Evolutionary conservation across 306 rosid species (phyloP), one percentile per base, ranked within the genome.

Genomic region (cucumber (Cucumis sativus)): DNA sequence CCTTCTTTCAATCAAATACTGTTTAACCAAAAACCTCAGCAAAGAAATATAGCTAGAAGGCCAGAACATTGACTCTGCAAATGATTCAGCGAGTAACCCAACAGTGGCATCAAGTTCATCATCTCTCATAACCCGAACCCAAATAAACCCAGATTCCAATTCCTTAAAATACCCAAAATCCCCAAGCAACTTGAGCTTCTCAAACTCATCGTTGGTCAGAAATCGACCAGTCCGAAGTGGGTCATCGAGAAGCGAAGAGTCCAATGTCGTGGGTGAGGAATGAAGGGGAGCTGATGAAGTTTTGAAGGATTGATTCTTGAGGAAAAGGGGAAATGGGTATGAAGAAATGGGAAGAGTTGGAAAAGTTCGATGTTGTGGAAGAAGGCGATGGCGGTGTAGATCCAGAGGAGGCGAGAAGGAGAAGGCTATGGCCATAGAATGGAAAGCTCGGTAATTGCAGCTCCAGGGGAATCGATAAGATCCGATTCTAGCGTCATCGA

Each of bases 101-200:
- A 89, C 92, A n/a, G 84, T 84, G 40, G 49, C 2, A 65, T 91
- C 92, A 75, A 87, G 77, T 66, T 90, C 96, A 25, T 82, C 87
- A 6, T 83, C 57, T 68, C 93, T 83, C 98, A 95, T 92, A 6
- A 87, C 92, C 30, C 97, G 92, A 77, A 95, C 84, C 88, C 81
- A 86, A 66, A 95, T 47, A 39, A 87, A 78, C 74, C 98, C 99
- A 63, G 93, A 89, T 77, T 89, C 76, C 79, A 90, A 81, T 52
- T 91, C 88, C 68, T 80, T 81, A 15, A 54, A 80, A 67, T 89
- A 92, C 15, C 74, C 17, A 83, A 92, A 92, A 59, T 54, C 57
- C 35, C 86, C 88, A 4, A 95, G 96, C 54, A 73, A 65, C 28
- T 76, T 80, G 79, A 95, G 96, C 66, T 67, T 84, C 10, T 82